Evolutionary conservation across 306 rosid genomes (phyloP).

Genomic region (Pterocarpus santalinus): DNA sequence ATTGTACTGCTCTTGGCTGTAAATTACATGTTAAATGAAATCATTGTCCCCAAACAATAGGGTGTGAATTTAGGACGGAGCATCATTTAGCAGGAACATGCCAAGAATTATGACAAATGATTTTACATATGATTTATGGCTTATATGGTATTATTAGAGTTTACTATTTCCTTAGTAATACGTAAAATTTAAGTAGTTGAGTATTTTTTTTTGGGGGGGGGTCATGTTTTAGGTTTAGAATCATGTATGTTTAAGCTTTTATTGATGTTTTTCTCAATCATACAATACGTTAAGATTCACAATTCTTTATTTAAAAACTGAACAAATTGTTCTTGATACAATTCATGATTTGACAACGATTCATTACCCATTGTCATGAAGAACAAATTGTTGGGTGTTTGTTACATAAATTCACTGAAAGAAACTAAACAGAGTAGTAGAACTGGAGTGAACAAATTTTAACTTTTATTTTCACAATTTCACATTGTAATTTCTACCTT

Average conservation of each 20-base stretch:
- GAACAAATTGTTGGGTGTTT: not conserved
- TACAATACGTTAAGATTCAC: not conserved
- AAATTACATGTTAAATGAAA: not conserved
- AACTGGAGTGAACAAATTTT: not conserved
- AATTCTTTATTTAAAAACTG: not conserved
- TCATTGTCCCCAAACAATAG: not conserved
- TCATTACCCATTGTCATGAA: not conserved
- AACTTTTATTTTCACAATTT: conserved; percentile 23
- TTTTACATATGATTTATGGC: not conserved
- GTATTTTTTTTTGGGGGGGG: not conserved
- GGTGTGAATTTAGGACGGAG: not conserved
- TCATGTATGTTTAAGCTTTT: not conserved
- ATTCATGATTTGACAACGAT: not conserved
- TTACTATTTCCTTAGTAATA: not conserved
- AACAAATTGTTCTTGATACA: not conserved
- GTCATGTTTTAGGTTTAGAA: not conserved
- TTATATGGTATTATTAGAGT: not conserved
- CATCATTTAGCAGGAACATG: not conserved
- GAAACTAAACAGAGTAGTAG: not conserved
- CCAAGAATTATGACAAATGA: conserved; percentile 1
- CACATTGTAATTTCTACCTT: conserved; percentile 10
- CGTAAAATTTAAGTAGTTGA: not conserved
- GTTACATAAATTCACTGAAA: not conserved
- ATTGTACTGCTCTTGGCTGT: not conserved
- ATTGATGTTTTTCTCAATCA: not conserved